phyloP scores from a whole-genome alignment of 139 green algal genomes.

The Prasinococcaceae sp. region DNA sequence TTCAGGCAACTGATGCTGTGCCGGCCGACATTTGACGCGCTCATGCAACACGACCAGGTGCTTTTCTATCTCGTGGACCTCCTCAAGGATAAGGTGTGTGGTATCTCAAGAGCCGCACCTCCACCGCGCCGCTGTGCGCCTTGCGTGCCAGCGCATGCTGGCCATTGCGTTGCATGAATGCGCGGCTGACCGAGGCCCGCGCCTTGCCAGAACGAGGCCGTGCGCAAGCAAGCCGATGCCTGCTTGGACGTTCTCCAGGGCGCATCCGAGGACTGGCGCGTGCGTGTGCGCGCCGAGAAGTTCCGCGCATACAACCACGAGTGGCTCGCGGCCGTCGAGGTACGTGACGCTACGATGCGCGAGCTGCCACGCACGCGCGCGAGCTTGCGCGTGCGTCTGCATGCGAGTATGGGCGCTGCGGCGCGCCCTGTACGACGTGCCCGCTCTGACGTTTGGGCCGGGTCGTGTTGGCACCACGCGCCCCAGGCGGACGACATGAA shows the following conservation, averaged over 20 bases:
- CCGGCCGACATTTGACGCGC: slow-evolving; percentile 27
- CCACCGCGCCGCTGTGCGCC: not conserved
- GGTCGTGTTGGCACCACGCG: no score
- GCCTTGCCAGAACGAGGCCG: slow-evolving; percentile 49
- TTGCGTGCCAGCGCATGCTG: not conserved
- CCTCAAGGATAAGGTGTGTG: not conserved
- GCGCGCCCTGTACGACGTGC: no score
- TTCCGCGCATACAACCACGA: slow-evolving; percentile 64
- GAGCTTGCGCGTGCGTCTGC: no score
- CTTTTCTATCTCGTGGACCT: not conserved
- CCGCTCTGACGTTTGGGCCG: no score
- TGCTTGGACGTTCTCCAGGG: slow-evolving; percentile 55
- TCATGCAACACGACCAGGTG: slow-evolving; percentile 40
- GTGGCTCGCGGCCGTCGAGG: slow-evolving; percentile 40
- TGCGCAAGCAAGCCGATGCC: slow-evolving; percentile 31
- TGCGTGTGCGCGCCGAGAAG: slow-evolving; percentile 52
- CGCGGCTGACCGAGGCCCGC: no score
- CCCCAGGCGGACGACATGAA: no score
- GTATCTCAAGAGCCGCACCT: not conserved
- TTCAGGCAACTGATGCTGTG: slow-evolving; percentile 47
- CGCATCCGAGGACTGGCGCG: slow-evolving; percentile 39
- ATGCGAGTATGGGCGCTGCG: no score
- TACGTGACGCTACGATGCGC: no score
- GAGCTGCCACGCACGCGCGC: no score
- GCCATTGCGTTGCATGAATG: slow-evolving; percentile 59